Percentiles rank a stretch among this genome's conserved stretches.
phyloP scores from a whole-genome alignment of 2,329 filamentous ascomycete genomes.

The Bimuria novae-zelandiae region DNA sequence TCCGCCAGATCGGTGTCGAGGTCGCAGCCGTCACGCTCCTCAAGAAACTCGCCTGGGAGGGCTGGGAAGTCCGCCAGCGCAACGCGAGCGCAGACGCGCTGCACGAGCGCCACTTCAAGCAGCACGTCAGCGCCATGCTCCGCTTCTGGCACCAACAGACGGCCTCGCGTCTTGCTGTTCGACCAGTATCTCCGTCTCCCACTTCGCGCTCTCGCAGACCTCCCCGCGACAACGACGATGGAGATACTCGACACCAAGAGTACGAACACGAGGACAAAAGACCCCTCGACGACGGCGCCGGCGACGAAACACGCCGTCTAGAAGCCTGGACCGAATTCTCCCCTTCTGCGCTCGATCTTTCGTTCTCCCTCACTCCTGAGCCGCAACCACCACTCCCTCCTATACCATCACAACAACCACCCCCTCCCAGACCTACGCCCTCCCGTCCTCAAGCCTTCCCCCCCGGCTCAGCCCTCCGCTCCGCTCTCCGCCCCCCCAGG shows the following conservation, averaged over 20 bases:
- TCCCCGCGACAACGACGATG: neutral
- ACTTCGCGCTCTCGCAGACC: neutral
- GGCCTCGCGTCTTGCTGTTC: neutral
- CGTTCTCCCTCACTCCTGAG: conserved; percentile 32
- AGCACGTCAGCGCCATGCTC: conserved; percentile 1
- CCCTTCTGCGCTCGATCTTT: conserved; percentile 37
- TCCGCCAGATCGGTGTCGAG: conserved; percentile 54
- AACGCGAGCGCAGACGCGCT: conserved; percentile 59
- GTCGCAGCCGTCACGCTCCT: conserved; percentile 54
- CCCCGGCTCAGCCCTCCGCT: conserved; percentile 16
- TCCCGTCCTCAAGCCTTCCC: conserved; percentile 19
- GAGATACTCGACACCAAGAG: neutral
- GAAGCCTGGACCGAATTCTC: conserved; percentile 49
- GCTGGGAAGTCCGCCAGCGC: conserved; percentile 59
- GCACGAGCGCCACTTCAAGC: conserved; percentile 53
- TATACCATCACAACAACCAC: conserved; percentile 10
- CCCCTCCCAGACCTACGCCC: conserved; percentile 7
- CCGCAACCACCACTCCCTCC: conserved; percentile 1
- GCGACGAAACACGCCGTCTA: conserved; percentile 37
- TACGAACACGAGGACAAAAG: neutral
- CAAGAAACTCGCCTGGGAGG: conserved; percentile 61
- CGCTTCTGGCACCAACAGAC: neutral
- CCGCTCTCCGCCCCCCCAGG: conserved; percentile 17
- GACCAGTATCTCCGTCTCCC: neutral
- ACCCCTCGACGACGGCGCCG: conserved; percentile 13